These are phyloP conservation scores for Coniochaeta hoffmannii DNA, from an alignment of 2,329 filamentous ascomycete species.

Conservation along the genomic window DNA sequence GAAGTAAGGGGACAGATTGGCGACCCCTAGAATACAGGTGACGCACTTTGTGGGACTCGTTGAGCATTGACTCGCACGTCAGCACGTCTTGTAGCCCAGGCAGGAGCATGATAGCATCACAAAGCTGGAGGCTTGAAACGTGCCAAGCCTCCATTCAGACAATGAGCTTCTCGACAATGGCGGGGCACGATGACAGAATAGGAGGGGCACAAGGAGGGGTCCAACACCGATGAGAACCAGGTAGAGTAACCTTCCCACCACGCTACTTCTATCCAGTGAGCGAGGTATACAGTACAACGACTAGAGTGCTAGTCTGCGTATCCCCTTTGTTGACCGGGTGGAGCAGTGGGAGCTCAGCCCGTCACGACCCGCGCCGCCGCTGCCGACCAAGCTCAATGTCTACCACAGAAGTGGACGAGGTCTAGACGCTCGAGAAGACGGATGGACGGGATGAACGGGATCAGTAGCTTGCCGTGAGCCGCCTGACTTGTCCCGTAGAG, in stretches of 20 bases:
- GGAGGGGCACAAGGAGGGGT: not conserved
- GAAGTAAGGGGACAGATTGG: not conserved
- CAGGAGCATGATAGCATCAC: not conserved
- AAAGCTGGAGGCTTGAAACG: not conserved
- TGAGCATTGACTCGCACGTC: not conserved
- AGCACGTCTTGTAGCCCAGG: not conserved
- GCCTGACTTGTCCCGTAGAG: no score
- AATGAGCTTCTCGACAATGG: not conserved
- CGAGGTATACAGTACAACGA: no score
- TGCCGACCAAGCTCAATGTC: no score
- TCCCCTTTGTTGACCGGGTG: no score
- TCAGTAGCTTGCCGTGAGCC: no score
- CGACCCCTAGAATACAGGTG: not conserved
- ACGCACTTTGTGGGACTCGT: not conserved
- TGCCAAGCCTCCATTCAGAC: slow-evolving; percentile 3
- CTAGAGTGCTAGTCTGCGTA: no score
- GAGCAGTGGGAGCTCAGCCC: no score
- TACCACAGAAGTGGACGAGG: no score
- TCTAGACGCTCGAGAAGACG: no score
- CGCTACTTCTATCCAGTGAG: no score
- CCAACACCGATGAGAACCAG: not conserved
- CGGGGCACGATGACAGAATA: not conserved
- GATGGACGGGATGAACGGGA: no score
- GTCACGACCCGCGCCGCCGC: no score
- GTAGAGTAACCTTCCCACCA: not conserved